phyloP scores from a whole-genome alignment of 257 asterid species.

The Nicotiana attenuata region DNA sequence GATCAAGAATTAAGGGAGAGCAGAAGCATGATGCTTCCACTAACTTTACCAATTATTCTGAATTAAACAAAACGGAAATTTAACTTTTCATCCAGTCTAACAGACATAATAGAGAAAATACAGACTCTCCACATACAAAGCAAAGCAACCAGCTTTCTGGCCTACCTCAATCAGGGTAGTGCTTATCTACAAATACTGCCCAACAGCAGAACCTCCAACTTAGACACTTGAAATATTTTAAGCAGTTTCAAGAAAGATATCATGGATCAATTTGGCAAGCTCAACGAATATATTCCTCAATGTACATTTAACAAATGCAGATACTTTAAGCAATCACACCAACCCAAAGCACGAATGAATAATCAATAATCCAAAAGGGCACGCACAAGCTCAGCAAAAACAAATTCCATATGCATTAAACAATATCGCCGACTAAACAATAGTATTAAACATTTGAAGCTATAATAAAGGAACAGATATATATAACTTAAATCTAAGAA shows the following conservation, averaged over 20 bases:
- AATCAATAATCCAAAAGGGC: neutral
- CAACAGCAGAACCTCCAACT: neutral
- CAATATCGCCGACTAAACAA: neutral
- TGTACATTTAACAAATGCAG: neutral
- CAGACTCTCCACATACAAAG: neutral
- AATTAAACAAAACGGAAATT: neutral
- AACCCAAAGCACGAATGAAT: neutral
- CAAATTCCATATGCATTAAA: neutral
- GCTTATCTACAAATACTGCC: neutral
- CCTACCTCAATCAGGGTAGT: neutral
- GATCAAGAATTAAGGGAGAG: neutral
- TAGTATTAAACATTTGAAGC: neutral
- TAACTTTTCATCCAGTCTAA: neutral
- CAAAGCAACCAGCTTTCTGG: neutral
- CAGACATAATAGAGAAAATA: neutral
- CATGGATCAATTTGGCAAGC: neutral
- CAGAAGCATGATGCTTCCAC: neutral
- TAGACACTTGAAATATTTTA: neutral
- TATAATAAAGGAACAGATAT: neutral
- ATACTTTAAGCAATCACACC: neutral
- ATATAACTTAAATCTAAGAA: neutral
- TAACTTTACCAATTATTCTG: neutral
- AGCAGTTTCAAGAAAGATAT: neutral
- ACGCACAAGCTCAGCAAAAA: too few relatives aligned
- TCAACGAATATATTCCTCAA: neutral